Evolutionary conservation across 2,329 filamentous ascomycete species (phyloP).

Genomic region (Clarireedia sp.): DNA sequence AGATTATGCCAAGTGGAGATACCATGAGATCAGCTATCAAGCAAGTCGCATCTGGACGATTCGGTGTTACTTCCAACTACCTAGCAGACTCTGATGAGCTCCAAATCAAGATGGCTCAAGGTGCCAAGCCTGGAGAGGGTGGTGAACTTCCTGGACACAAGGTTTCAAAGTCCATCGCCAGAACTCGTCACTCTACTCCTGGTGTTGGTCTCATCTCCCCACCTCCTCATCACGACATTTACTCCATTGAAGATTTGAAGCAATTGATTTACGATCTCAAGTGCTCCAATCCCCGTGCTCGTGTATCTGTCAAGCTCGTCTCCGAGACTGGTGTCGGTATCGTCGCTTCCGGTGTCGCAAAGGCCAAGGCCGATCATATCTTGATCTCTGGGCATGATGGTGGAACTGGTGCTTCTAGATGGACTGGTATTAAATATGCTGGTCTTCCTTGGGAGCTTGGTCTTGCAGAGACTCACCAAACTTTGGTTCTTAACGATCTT

Average conservation of each 20-base stretch:
- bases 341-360: slow-evolving; percentile 92
- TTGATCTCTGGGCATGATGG: slow-evolving; percentile 95
- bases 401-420: slow-evolving; percentile 91
- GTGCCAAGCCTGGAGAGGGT: slow-evolving; percentile 94
- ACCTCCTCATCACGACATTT: slow-evolving; percentile 95
- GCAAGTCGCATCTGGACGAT: slow-evolving; percentile 91
- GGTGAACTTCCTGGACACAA: slow-evolving; percentile 96
- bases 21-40: slow-evolving; percentile 98
- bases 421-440: slow-evolving; percentile 98
- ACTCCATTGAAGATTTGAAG: slow-evolving; percentile 96
- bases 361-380: slow-evolving; percentile 95
- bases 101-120: slow-evolving; percentile 99
- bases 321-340: slow-evolving; percentile 97
- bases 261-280: slow-evolving; percentile 97
- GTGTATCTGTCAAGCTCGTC: slow-evolving; percentile 94
- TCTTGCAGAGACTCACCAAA: slow-evolving; percentile 95
- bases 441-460: slow-evolving; percentile 95
- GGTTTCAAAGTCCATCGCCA: slow-evolving; percentile 87
- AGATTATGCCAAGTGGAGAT: slow-evolving; percentile 81
- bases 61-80: slow-evolving; percentile 92
- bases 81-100: slow-evolving; percentile 91
- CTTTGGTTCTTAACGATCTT: slow-evolving; percentile 88
- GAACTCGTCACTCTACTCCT: slow-evolving; percentile 90
- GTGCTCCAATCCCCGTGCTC: slow-evolving; percentile 85
- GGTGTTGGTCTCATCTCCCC: slow-evolving; percentile 95